phyloP scores from a whole-genome alignment of 1,284 basidiomycete species.

The Leucoagaricus sp. region DNA sequence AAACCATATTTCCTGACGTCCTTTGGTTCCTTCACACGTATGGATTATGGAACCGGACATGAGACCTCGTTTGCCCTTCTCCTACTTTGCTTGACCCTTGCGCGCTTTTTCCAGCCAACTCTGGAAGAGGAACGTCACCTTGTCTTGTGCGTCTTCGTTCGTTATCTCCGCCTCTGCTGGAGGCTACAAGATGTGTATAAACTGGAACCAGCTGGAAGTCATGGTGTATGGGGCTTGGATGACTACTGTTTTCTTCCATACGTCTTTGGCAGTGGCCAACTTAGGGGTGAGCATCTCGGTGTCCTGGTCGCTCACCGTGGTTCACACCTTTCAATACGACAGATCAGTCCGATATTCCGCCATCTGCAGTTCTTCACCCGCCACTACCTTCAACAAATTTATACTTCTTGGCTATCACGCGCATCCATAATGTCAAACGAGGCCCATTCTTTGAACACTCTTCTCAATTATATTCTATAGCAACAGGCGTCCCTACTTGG shows the following conservation, averaged over 20 bases:
- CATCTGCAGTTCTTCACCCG: conserved; percentile 54
- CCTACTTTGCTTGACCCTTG: conserved; percentile 66
- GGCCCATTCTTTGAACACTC: conserved; percentile 94
- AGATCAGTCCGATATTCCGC: conserved; percentile 63
- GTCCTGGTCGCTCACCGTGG: conserved; percentile 10
- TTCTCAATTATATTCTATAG: conserved; percentile 87
- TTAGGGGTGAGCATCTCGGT: conserved; percentile 57
- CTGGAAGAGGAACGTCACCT: conserved; percentile 60
- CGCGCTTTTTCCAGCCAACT: conserved; percentile 60
- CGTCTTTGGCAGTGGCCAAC: conserved; percentile 89
- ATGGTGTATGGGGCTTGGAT: conserved; percentile 98
- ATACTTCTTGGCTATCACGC: conserved; percentile 81
- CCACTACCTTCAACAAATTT: conserved; percentile 65
- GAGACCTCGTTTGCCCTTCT: conserved; percentile 89
- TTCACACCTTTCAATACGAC: conserved; percentile 17
- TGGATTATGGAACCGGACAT: conserved; percentile 98
- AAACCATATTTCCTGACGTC: conserved; percentile 80
- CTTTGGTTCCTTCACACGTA: conserved; percentile 89
- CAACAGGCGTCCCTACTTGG: conserved; percentile 85
- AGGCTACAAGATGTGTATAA: conserved; percentile 87
- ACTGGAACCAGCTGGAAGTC: conserved; percentile 95
- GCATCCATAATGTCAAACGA: conserved; percentile 79
- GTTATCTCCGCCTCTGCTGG: conserved; percentile 86
- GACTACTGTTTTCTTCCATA: conserved; percentile 93
- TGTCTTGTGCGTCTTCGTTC: conserved; percentile 66